Evolutionary conservation across 2,329 filamentous ascomycete species (phyloP).

Genomic region (Aspergillus sp.): DNA sequence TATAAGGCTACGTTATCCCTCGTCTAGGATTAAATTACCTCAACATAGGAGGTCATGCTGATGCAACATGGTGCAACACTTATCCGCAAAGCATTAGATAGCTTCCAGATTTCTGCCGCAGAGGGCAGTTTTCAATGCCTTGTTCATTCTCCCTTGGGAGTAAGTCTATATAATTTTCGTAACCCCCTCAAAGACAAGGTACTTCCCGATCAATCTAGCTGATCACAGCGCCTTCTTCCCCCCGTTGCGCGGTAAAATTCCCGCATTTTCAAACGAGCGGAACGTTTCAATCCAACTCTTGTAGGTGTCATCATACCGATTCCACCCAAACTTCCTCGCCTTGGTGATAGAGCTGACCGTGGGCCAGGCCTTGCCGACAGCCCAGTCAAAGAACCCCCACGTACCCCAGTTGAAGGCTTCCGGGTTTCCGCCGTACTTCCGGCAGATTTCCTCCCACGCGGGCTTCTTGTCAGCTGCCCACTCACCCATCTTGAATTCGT

Average conservation of each 20-base stretch:
- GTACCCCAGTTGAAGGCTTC: constrained; percentile 28
- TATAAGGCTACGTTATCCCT: too few species aligned
- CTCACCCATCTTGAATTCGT: constrained; percentile 23
- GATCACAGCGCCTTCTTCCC: too few species aligned
- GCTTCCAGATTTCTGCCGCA: too few species aligned
- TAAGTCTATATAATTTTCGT: too few species aligned
- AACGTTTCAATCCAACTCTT: constrained; percentile 26
- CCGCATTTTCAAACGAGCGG: constrained; percentile 22
- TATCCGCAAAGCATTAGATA: too few species aligned
- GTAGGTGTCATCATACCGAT: constrained; percentile 17
- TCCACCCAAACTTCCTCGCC: constrained; percentile 24
- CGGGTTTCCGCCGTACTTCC: constrained; percentile 21
- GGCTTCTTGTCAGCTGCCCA: constrained; percentile 25
- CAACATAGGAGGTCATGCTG: too few species aligned
- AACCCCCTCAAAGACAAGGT: too few species aligned
- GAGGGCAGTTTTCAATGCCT: too few species aligned
- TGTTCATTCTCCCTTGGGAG: too few species aligned
- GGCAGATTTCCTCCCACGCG: constrained; percentile 21
- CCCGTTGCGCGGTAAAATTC: constrained; percentile 14
- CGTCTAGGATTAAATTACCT: too few species aligned
- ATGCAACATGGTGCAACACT: too few species aligned
- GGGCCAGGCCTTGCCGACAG: constrained; percentile 21
- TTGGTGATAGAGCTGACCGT: constrained; percentile 23
- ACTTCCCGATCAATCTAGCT: too few species aligned
- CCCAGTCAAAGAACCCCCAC: constrained; percentile 27